Conservation (phyloP, 2,329 filamentous ascomycete genomes). For the Exophiala sideris region DNA sequence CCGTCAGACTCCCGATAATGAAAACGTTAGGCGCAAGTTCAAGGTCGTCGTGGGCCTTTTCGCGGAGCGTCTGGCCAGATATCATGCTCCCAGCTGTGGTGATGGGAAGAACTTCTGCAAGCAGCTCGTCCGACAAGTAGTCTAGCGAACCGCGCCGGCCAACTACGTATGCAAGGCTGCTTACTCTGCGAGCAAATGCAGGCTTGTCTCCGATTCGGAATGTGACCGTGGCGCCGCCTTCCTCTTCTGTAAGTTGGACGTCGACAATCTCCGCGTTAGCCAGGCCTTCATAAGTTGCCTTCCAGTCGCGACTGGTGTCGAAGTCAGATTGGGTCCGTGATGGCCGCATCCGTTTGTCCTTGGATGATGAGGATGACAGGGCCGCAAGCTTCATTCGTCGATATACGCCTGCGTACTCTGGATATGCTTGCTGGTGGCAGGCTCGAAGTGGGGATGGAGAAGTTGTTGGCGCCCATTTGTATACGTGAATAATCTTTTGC, state of each 20-base stretch:
- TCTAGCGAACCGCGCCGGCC: conserved; percentile 54
- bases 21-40: conserved; percentile 54
- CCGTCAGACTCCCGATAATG: conserved; percentile 57
- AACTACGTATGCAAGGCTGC: conserved; percentile 54
- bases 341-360: conserved; percentile 31
- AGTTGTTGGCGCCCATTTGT: conserved; percentile 56
- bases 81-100: conserved; percentile 36
- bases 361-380: conserved; percentile 23
- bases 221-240: conserved; percentile 36
- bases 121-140: conserved; percentile 49
- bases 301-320: conserved; percentile 49
- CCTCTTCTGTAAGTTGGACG: conserved; percentile 33
- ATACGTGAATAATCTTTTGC: conserved; percentile 58
- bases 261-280: conserved; percentile 51
- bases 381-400: conserved; percentile 57
- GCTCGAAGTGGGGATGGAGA: conserved; percentile 56
- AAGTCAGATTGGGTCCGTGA: conserved; percentile 38
- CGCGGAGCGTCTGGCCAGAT: conserved; percentile 52
- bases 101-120: conserved; percentile 40
- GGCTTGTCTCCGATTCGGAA: conserved; percentile 45
- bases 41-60: conserved; percentile 50
- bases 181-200: conserved; percentile 44
- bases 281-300: conserved; percentile 52
- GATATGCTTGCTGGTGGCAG: conserved; percentile 60
- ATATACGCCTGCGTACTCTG: conserved; percentile 60